phyloP scores from a whole-genome alignment of 1,139 yeast genomes.

The Candida tetrigidarum region DNA sequence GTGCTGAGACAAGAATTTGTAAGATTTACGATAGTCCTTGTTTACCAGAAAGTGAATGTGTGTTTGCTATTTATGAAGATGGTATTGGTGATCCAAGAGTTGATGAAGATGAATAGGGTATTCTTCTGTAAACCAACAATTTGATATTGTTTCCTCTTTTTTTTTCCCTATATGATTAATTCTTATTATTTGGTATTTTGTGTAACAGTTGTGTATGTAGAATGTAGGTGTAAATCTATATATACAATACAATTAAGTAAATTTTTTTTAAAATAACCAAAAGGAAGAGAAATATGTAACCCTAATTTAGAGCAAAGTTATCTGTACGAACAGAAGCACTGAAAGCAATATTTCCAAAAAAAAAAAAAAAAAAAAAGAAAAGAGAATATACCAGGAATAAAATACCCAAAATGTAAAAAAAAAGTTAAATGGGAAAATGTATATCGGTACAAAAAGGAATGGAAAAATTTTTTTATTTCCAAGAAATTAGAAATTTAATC shows the following conservation, averaged over 20 bases:
- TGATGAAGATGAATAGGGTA: conserved; percentile 58
- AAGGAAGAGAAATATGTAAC: background rate
- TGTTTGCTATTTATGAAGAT: conserved; percentile 94
- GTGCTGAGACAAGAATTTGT: conserved; percentile 91
- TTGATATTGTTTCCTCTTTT: background rate
- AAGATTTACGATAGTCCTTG: conserved; percentile 96
- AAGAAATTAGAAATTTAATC: conserved; percentile 23
- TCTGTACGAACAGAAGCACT: conserved; percentile 18
- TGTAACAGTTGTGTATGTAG: background rate
- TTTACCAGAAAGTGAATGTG: conserved; percentile 92
- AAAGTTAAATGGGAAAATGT: background rate
- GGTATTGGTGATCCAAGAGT: conserved; percentile 96
- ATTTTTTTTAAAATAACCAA: conserved; percentile 3
- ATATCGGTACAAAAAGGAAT: background rate
- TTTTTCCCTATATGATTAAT: conserved; percentile 7
- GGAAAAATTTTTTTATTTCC: conserved; percentile 1
- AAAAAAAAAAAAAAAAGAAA: background rate
- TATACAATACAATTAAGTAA: background rate
- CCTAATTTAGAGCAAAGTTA: conserved; percentile 7
- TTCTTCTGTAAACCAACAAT: too few species aligned
- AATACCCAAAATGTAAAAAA: background rate
- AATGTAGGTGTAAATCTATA: background rate
- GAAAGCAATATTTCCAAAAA: background rate
- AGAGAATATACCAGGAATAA: background rate
- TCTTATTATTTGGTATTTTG: background rate